phyloP scores from a whole-genome alignment of 345 rosid species.

The Heritiera fomes region DNA sequence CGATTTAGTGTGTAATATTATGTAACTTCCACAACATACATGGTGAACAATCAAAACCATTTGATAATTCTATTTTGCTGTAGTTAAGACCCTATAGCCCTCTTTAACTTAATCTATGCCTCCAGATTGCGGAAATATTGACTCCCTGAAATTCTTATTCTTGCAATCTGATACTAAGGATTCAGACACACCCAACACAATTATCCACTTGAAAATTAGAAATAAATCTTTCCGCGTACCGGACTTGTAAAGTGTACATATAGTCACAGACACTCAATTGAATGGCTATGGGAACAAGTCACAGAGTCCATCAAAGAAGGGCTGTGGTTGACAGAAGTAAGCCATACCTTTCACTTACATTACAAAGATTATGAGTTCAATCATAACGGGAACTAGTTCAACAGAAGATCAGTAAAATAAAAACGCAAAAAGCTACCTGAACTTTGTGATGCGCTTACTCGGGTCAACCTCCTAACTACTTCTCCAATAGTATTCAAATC shows the following conservation, averaged over 20 bases:
- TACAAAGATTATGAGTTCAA: not conserved
- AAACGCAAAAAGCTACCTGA: constrained; percentile 16
- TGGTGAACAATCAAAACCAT: not conserved
- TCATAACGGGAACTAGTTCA: not conserved
- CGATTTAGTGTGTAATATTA: not conserved
- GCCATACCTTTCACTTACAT: not conserved
- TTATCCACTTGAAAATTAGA: not conserved
- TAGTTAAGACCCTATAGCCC: not conserved
- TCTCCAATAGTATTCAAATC: constrained; percentile 64
- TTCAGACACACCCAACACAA: not conserved
- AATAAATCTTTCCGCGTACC: not conserved
- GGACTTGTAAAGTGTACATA: not conserved
- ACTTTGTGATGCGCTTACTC: constrained; percentile 24
- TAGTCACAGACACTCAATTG: not conserved
- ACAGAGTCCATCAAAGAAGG: not conserved
- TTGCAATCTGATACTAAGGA: not conserved
- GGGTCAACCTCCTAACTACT: constrained; percentile 30
- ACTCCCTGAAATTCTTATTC: not conserved
- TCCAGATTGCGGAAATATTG: not conserved
- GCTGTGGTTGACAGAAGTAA: not conserved
- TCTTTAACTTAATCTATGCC: not conserved
- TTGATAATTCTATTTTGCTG: not conserved
- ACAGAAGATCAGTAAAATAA: not conserved
- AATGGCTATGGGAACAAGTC: not conserved
- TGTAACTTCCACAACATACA: not conserved